Percentiles rank a stretch among this genome's conserved stretches.
Evolutionary conservation across 225 moss, liverwort and hornwort species (phyloP).

Genomic region (Straminergon stramineum): DNA sequence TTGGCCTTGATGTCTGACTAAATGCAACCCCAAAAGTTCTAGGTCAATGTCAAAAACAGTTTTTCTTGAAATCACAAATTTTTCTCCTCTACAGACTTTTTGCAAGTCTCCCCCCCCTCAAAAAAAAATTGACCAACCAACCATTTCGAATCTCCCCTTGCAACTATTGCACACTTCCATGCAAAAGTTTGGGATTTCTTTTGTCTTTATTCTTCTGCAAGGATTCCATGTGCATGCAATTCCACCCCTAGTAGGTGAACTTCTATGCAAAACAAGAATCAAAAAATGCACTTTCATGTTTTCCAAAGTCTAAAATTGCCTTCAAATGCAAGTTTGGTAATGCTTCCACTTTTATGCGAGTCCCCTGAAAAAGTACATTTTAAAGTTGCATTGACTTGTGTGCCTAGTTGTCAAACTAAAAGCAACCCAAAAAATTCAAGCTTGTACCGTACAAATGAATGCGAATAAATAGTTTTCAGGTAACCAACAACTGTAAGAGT

Average conservation of each 20-base stretch:
- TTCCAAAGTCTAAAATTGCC: not conserved
- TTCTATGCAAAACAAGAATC: not conserved
- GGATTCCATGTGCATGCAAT: not conserved
- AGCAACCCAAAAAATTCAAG: not conserved
- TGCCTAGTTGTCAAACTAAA: not conserved
- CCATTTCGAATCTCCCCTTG: not conserved
- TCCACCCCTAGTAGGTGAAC: not conserved
- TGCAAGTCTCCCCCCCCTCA: not conserved
- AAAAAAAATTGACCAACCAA: rapidly evolving
- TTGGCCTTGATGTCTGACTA: not conserved
- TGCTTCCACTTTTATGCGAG: not conserved
- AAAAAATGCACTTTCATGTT: not conserved
- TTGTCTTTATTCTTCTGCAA: not conserved
- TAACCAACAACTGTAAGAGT: not conserved
- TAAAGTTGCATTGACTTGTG: not conserved
- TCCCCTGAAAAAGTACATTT: not conserved
- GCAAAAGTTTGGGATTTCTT: not conserved
- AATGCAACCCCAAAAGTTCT: not conserved
- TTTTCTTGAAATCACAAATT: not conserved
- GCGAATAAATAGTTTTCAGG: not conserved
- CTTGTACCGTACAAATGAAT: not conserved
- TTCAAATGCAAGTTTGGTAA: not conserved
- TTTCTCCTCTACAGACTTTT: not conserved
- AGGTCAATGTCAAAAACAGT: not conserved
- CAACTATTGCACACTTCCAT: not conserved